Evolutionary conservation across 2,329 filamentous ascomycete species (phyloP).

Genomic region (Alternaria solani): DNA sequence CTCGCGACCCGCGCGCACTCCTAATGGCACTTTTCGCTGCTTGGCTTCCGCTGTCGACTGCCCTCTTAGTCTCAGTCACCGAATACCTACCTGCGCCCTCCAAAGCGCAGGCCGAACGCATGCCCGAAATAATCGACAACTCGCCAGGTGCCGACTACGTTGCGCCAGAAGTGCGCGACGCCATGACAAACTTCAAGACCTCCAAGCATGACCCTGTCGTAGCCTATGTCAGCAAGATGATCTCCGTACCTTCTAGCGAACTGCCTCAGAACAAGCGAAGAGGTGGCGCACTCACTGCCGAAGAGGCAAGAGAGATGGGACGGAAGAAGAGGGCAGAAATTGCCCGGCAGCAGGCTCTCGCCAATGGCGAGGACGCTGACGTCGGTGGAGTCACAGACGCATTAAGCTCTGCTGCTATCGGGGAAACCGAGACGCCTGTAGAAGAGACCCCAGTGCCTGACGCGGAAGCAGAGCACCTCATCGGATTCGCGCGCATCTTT

Average conservation of each 20-base stretch:
- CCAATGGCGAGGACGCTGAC: slow-evolving; percentile 53
- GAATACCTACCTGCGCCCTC: slow-evolving; percentile 89
- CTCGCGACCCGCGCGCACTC: slow-evolving; percentile 82
- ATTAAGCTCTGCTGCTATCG: slow-evolving; percentile 67
- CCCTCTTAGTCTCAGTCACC: slow-evolving; percentile 89
- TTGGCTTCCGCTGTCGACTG: slow-evolving; percentile 93
- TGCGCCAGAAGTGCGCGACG: slow-evolving; percentile 73
- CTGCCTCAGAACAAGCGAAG: slow-evolving; percentile 84
- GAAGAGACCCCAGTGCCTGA: slow-evolving; percentile 60
- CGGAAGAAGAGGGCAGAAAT: slow-evolving; percentile 90
- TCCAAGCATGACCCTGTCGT: slow-evolving; percentile 78
- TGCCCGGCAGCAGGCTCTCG: slow-evolving; percentile 74
- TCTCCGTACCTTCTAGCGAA: slow-evolving; percentile 91
- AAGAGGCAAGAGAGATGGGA: slow-evolving; percentile 88
- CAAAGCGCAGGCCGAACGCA: slow-evolving; percentile 77
- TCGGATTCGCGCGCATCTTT: slow-evolving; percentile 93
- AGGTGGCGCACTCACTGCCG: slow-evolving; percentile 74
- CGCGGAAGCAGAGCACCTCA: slow-evolving; percentile 82
- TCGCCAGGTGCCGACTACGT: slow-evolving; percentile 81
- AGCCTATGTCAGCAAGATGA: slow-evolving; percentile 98
- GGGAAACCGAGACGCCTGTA: slow-evolving; percentile 49
- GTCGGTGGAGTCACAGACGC: slow-evolving; percentile 65
- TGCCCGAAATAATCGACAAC: slow-evolving; percentile 79
- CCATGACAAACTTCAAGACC: slow-evolving; percentile 82
- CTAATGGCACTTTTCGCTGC: slow-evolving; percentile 85